phyloP scores from a whole-genome alignment of 768 basidiomycete species.

The Phlebiopsis gigantea region DNA sequence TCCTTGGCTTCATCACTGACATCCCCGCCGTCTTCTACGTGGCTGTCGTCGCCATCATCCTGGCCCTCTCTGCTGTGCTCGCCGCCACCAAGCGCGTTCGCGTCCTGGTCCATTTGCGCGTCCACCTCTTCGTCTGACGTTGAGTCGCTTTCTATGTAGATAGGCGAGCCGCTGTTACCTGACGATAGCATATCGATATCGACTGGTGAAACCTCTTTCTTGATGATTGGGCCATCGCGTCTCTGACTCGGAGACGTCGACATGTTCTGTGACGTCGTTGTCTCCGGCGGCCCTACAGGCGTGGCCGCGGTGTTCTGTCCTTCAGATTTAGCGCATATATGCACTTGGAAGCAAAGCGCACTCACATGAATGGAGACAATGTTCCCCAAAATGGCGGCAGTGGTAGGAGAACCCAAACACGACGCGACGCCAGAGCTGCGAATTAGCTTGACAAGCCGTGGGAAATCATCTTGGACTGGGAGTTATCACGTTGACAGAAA shows the following conservation, averaged over 20 bases:
- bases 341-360: not conserved
- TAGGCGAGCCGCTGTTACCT: slow-evolving; percentile 2
- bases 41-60: not conserved
- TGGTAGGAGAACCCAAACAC: not conserved
- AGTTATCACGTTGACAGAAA: too few relatives aligned
- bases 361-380: not conserved
- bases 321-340: not conserved
- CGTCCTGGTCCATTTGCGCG: slow-evolving; percentile 2
- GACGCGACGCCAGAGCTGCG: too few relatives aligned
- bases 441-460: too few relatives aligned
- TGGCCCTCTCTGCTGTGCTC: not conserved
- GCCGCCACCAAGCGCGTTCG: not conserved
- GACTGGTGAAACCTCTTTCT: not conserved
- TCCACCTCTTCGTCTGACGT: slow-evolving; percentile 1
- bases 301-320: too few relatives aligned
- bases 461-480: not conserved
- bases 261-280: too few relatives aligned
- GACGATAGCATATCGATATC: not conserved
- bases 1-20: not conserved
- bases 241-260: not conserved
- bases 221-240: not conserved
- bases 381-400: too few relatives aligned
- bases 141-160: slow-evolving; percentile 4
- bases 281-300: too few relatives aligned
- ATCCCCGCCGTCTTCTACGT: not conserved